These are phyloP conservation scores for Theileria luwenshuni DNA, from an alignment of 169 alveolate genomes.

Conservation along the genomic window DNA sequence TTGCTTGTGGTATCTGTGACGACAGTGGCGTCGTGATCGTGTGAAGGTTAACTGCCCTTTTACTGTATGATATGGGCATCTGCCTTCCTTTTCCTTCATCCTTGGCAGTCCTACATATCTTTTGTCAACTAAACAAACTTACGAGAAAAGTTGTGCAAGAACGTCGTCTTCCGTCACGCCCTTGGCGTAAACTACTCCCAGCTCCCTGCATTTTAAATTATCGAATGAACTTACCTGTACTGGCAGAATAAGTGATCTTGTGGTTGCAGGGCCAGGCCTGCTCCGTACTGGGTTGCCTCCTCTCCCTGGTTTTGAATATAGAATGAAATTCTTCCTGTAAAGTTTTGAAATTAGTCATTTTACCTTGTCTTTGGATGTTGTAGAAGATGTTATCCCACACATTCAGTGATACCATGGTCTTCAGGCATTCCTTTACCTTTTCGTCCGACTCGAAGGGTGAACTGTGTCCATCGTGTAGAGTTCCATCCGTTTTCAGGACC, in stretches of 20 bases:
- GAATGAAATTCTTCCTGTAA: constrained; percentile 87
- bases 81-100: constrained; percentile 96
- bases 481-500: constrained; percentile 75
- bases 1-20: constrained; percentile 93
- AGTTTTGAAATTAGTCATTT: not conserved
- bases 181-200: constrained; percentile 89
- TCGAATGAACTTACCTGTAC: constrained; percentile 62
- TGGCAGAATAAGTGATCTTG: constrained; percentile 90
- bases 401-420: constrained; percentile 71
- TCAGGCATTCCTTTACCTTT: constrained; percentile 62
- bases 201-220: constrained; percentile 76
- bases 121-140: constrained; percentile 69
- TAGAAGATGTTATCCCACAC: constrained; percentile 83
- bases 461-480: constrained; percentile 64
- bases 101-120: constrained; percentile 74
- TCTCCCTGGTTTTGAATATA: constrained; percentile 95
- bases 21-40: constrained; percentile 94
- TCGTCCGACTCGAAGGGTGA: constrained; percentile 74
- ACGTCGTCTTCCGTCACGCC: constrained; percentile 87
- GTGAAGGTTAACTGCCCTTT: constrained; percentile 81
- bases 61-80: constrained; percentile 95
- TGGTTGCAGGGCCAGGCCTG: constrained; percentile 85
- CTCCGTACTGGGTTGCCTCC: constrained; percentile 92
- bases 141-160: constrained; percentile 74
- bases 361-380: constrained; percentile 86